Base-by-base conservation (phyloP, 2,329 filamentous ascomycete genomes). In the Arthrobotrys sinensis region DNA sequence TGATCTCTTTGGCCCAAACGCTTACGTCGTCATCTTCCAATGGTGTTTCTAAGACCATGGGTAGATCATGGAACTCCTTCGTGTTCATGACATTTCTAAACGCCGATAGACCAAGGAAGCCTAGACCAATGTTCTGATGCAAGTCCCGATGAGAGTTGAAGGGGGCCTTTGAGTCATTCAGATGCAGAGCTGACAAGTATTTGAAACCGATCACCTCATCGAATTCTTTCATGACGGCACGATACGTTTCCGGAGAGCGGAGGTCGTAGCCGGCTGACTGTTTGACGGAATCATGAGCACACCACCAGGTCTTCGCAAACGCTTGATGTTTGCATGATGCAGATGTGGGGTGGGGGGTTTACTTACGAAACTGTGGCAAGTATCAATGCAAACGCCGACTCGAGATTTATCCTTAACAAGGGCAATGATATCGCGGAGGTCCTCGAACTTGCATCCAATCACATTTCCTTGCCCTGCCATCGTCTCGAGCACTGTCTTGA, bases 81-180 rank as follows among this genome's bases (percentile, higher is more conserved):
- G 93, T 90, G 84, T 98, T 98, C 87, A 98, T 91, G 76, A 99
- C 86, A 83, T 91, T 93, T 85, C 97, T 93, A 84, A 99, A 99
- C 1, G 94, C 92, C 21, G 92, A 89, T 14, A 99, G 88, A 0
- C 96, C 96, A 0, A 99, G 88, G 83, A 96, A 99, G 0, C 96
- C 96, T 0, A 94, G 96, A 28, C 96, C 96, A 80, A 99, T 98
- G 83, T 97, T 98, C 80, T 95, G 94, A 85, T 99, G 96, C 1
- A 98, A 86, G 83, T 99, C 96, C 46, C 94, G 90, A 80, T 93
- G 89, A 40, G 93, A 96, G 48, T 85, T 87, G 34, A 97, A 87
- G 0, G 96, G 95, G 0, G 94, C 93, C 85, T 98, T 99, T 85
- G 92, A 96, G 85, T 99, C 96, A 84, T 99, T 99, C 48, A 99